Evolutionary conservation across 306 rosid genomes (phyloP).

Genomic region (Lathyrus tuberosus): DNA sequence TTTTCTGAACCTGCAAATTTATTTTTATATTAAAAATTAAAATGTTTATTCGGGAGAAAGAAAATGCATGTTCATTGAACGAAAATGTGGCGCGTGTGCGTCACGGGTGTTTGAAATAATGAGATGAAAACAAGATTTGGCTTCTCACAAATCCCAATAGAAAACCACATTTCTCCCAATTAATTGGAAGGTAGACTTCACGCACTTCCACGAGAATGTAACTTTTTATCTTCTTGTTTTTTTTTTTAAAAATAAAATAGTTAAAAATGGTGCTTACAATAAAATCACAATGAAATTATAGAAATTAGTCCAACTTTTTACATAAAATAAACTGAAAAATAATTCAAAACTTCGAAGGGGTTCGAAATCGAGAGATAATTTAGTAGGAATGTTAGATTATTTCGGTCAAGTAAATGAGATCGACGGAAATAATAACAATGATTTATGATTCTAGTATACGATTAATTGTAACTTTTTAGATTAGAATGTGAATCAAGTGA

Average conservation of each 20-base stretch:
- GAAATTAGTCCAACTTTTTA: no score
- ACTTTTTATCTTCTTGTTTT: slow-evolving; percentile 8
- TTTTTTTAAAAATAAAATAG: background rate
- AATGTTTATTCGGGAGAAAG: background rate
- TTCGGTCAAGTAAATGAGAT: no score
- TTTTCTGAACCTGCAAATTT: slow-evolving; percentile 33
- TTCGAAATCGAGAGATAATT: no score
- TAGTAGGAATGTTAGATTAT: no score
- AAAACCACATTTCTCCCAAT: slow-evolving; percentile 52
- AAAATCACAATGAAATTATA: no score
- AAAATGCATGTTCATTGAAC: slow-evolving; percentile 2
- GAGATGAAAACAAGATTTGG: background rate
- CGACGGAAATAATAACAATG: no score
- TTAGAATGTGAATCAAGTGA: no score
- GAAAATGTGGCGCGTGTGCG: slow-evolving; percentile 19
- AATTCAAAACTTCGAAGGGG: no score
- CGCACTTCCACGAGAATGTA: slow-evolving; percentile 52
- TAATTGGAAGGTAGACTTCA: slow-evolving; percentile 51
- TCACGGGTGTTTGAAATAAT: slow-evolving; percentile 30
- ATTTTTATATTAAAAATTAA: background rate
- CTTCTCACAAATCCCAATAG: slow-evolving; percentile 34
- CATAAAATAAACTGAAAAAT: no score
- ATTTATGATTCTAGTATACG: no score
- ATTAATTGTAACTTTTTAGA: no score
- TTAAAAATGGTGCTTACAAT: background rate